Conservation (phyloP, 108 stramenopile genomes). For the Licmophora abbreviata region DNA sequence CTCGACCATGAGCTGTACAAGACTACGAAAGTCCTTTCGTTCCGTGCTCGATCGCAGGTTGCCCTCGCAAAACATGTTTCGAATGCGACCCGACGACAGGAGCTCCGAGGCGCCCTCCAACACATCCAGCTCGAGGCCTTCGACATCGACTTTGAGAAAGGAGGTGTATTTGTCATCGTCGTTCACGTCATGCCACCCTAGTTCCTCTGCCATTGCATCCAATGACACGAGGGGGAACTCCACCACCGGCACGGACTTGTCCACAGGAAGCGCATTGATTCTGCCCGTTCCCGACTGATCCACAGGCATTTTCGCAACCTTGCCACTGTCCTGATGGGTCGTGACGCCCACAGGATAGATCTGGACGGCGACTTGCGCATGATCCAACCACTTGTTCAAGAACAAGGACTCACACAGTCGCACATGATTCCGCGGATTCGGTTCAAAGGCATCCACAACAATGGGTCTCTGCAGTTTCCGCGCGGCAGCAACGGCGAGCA, state of each 20-base stretch:
- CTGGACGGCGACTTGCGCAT: too few relatives aligned
- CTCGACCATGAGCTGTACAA: not conserved
- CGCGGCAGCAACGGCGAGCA: slow-evolving; percentile 9
- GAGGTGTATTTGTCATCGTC: slow-evolving; percentile 4
- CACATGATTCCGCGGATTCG: slow-evolving; percentile 13
- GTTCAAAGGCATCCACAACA: slow-evolving; percentile 29
- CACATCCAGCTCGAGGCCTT: slow-evolving; percentile 20
- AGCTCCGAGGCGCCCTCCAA: slow-evolving; percentile 12
- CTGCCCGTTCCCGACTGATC: too few relatives aligned
- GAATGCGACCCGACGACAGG: slow-evolving; percentile 7
- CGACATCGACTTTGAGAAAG: slow-evolving; percentile 27
- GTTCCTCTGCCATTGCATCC: slow-evolving; percentile 4
- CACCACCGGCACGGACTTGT: not conserved
- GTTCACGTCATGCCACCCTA: slow-evolving; percentile 7
- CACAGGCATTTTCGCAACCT: too few relatives aligned
- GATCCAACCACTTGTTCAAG: slow-evolving; percentile 30
- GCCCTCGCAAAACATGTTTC: slow-evolving; percentile 29
- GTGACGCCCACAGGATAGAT: too few relatives aligned
- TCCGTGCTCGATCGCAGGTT: slow-evolving; percentile 3
- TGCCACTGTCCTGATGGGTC: too few relatives aligned
- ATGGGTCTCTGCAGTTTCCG: too few relatives aligned
- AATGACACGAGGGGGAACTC: slow-evolving; percentile 6
- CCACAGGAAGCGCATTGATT: too few relatives aligned
- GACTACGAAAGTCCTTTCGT: not conserved
- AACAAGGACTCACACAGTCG: slow-evolving; percentile 25